phyloP scores from a whole-genome alignment of 257 asterid species.

The Mitragyna speciosa region DNA sequence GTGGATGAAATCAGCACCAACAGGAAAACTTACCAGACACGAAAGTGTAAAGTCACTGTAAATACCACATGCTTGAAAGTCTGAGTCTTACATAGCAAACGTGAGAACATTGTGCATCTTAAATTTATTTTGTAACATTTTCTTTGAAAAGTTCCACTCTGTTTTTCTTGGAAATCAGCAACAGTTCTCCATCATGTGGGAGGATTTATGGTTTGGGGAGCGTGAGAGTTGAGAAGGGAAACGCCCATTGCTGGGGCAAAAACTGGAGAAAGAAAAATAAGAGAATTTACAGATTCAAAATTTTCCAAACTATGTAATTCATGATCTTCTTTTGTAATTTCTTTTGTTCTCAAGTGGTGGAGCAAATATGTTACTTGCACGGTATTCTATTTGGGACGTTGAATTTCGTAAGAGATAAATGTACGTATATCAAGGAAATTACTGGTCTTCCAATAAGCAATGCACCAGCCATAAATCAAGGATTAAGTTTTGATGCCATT shows the following conservation, averaged over 20 bases:
- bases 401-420: background rate
- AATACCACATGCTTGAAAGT: slow-evolving; percentile 35
- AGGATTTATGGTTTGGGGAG: background rate
- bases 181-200: no score
- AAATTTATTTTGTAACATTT: background rate
- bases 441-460: no score
- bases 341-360: no score
- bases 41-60: slow-evolving; percentile 50
- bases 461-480: background rate
- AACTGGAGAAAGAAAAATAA: background rate
- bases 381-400: background rate
- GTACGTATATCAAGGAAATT: no score
- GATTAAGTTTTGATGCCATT: background rate
- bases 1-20: slow-evolving; percentile 33
- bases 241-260: slow-evolving; percentile 7
- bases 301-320: background rate
- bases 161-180: background rate
- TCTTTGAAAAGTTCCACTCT: background rate
- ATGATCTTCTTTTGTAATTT: background rate
- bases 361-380: background rate
- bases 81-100: slow-evolving; percentile 12
- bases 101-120: slow-evolving; percentile 10
- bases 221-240: background rate
- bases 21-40: slow-evolving; percentile 24
- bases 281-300: background rate